phyloP scores from a whole-genome alignment of 441 rosid species.

The Codiaeum variegatum region DNA sequence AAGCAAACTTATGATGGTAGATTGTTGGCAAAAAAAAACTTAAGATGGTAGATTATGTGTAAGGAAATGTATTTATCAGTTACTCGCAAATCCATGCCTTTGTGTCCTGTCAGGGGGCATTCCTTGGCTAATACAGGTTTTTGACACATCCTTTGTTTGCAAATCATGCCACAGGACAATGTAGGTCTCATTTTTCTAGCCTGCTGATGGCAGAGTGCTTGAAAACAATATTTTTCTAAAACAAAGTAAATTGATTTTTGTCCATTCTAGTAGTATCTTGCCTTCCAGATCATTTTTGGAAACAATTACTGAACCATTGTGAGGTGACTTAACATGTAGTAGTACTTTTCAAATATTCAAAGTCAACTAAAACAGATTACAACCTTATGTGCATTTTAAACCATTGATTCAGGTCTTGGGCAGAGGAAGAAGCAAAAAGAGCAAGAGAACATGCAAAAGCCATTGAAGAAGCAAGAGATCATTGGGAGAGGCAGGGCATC shows the following conservation, averaged over 20 bases:
- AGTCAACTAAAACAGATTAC: background rate
- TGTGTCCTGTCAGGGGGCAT: background rate
- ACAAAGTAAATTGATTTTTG: background rate
- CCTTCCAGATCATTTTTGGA: background rate
- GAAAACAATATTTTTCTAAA: background rate
- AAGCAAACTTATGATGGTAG: slow-evolving; percentile 5
- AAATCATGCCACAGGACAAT: background rate
- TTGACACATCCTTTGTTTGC: background rate
- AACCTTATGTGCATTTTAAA: background rate
- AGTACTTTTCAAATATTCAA: background rate
- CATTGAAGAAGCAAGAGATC: slow-evolving; percentile 81
- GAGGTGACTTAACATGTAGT: background rate
- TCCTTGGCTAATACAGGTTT: background rate
- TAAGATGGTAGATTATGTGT: background rate
- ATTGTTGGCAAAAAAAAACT: no score
- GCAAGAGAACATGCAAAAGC: slow-evolving; percentile 78
- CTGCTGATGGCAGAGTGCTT: background rate
- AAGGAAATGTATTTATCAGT: background rate
- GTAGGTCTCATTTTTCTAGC: background rate
- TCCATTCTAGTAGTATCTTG: background rate
- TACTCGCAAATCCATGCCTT: background rate
- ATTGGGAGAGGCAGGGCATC: slow-evolving; percentile 81
- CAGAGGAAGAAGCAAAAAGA: slow-evolving; percentile 88
- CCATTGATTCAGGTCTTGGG: slow-evolving; percentile 68
- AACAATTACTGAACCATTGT: background rate